Evolutionary conservation across 495 filamentous ascomycete species (phyloP).

Genomic region (Penicillium paradoxum): DNA sequence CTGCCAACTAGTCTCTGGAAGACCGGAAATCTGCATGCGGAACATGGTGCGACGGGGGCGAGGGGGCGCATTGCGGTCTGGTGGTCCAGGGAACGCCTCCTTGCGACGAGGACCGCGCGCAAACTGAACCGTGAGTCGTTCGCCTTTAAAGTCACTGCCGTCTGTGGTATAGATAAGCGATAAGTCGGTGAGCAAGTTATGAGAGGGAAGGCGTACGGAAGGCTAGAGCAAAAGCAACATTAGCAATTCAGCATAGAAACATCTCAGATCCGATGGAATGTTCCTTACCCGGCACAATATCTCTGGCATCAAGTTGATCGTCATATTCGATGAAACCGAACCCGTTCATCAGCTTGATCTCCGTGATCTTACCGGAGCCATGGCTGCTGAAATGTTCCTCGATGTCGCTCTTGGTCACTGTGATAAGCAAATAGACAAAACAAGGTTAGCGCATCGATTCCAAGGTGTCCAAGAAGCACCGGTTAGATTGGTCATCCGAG

Average conservation of each 20-base stretch:
- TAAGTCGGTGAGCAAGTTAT: constrained; percentile 6
- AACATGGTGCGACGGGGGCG: constrained; percentile 90
- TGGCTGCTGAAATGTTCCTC: constrained; percentile 93
- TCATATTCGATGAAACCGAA: constrained; percentile 99
- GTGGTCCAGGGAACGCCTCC: constrained; percentile 62
- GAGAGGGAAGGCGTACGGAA: constrained; percentile 51
- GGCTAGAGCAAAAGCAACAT: constrained; percentile 28
- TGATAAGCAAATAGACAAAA: constrained; percentile 14
- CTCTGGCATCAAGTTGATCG: constrained; percentile 91
- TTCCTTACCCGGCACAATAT: constrained; percentile 87
- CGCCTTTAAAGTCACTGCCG: constrained; percentile 96
- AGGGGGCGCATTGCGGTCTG: constrained; percentile 68
- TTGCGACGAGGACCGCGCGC: constrained; percentile 88
- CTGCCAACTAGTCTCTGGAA: constrained; percentile 99
- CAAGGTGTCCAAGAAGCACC: constrained; percentile 6
- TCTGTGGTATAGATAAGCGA: constrained; percentile 50
- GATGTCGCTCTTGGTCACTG: constrained; percentile 94
- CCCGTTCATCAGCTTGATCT: constrained; percentile 99
- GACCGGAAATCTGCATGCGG: constrained; percentile 95
- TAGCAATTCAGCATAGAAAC: constrained; percentile 12
- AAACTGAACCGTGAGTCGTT: constrained; percentile 95
- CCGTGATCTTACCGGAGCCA: constrained; percentile 93
- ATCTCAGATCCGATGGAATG: not conserved
- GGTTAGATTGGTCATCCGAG: not conserved
- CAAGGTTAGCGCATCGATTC: constrained; percentile 4